Conservation (phyloP, 192 early-diverging fungal genomes). For the Backusella mclennaniae region DNA sequence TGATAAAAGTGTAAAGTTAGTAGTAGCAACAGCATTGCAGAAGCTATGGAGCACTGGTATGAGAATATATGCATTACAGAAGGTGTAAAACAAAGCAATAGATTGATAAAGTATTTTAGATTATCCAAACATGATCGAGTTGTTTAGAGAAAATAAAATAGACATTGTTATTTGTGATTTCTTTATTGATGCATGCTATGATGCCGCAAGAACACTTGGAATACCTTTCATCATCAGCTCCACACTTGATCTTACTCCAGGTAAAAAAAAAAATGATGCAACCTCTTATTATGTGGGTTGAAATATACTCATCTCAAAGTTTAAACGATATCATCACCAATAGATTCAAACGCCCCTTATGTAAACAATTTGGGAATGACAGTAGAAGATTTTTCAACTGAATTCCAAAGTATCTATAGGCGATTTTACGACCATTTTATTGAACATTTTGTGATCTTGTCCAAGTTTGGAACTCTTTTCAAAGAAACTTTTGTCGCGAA, state of each 20-base stretch:
- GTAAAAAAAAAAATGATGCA: not conserved
- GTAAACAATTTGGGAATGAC: slow-evolving; percentile 2
- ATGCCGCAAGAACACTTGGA: slow-evolving; percentile 1
- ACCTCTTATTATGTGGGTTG: not conserved
- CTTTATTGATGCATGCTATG: slow-evolving; percentile 15
- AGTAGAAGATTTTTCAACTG: not conserved
- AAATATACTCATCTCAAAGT: not conserved
- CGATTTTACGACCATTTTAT: not conserved
- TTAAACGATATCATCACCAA: not conserved
- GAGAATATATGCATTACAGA: not conserved
- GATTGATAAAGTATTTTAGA: not conserved
- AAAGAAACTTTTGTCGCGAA: not conserved
- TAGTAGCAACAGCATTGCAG: not conserved
- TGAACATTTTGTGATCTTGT: not conserved
- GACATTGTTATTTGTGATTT: slow-evolving; percentile 20
- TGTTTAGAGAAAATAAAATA: not conserved
- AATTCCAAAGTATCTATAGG: not conserved
- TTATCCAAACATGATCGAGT: not conserved
- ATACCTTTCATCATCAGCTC: slow-evolving; percentile 30
- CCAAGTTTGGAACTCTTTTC: too few relatives aligned
- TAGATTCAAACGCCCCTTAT: not conserved
- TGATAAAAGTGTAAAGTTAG: not conserved
- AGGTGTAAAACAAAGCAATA: not conserved
- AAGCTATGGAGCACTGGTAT: not conserved
- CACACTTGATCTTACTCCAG: not conserved